Evolutionary conservation across 441 rosid genomes (phyloP).

Genomic region (Aquilaria agallochum): DNA sequence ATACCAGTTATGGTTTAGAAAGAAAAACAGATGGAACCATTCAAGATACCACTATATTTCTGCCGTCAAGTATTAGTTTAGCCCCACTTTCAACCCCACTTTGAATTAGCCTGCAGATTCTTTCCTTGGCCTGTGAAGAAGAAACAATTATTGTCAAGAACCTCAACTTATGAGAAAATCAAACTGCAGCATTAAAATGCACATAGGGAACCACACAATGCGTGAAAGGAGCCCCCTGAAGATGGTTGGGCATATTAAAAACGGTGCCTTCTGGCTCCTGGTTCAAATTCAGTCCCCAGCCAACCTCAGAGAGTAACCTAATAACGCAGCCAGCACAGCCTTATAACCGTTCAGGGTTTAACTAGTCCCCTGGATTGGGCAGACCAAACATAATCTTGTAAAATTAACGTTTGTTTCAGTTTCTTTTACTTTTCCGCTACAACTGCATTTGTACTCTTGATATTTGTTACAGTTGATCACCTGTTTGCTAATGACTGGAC

Average conservation of each 20-base stretch:
- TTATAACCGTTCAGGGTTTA: too few relatives aligned
- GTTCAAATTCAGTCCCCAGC: too few relatives aligned
- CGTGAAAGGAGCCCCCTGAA: not conserved
- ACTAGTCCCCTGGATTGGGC: too few relatives aligned
- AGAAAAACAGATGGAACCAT: too few relatives aligned
- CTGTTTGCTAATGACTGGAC: constrained; percentile 89
- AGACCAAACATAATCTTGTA: too few relatives aligned
- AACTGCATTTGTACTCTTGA: not conserved
- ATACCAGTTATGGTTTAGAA: too few relatives aligned
- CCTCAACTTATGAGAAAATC: constrained; percentile 4
- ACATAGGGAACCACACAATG: constrained; percentile 1
- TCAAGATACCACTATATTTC: constrained; percentile 61
- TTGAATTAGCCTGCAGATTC: constrained; percentile 68
- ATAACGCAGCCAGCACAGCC: too few relatives aligned
- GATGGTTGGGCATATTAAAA: too few relatives aligned
- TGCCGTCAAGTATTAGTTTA: constrained; percentile 77
- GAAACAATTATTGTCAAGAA: constrained; percentile 13
- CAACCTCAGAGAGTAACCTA: too few relatives aligned
- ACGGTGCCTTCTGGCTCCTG: too few relatives aligned
- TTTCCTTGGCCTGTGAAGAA: constrained; percentile 73
- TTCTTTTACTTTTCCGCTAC: too few relatives aligned
- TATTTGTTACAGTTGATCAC: constrained; percentile 21
- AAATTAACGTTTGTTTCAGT: too few relatives aligned
- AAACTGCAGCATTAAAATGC: constrained; percentile 1
- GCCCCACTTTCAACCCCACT: constrained; percentile 81